A percentile compares a stretch with the other conserved stretches of the same genome.
Evolutionary conservation across 176 grass and related monocot species (phyloP).

Genomic region (Thalia dealbata): DNA sequence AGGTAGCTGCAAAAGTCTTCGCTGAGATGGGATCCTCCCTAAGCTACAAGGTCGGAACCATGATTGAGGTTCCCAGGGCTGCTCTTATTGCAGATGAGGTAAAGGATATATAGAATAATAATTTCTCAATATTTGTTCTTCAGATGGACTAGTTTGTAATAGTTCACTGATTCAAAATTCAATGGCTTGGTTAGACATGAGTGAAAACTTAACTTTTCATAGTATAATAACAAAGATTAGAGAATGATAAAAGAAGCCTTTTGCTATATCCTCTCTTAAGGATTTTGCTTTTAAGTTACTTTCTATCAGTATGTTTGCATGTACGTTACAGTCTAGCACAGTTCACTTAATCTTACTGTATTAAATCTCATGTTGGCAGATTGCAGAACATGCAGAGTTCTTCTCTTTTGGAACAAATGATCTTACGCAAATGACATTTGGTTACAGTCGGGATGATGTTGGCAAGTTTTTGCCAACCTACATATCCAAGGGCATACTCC

Average conservation of each 20-base stretch:
- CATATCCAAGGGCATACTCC: conserved; percentile 79
- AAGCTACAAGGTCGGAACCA: conserved; percentile 82
- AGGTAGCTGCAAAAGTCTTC: conserved; percentile 61
- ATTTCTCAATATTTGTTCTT: neutral
- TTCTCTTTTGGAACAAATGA: conserved; percentile 99
- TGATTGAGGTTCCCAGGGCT: conserved; percentile 98
- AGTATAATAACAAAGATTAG: neutral
- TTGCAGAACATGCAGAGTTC: conserved; percentile 93
- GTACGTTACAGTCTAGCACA: neutral
- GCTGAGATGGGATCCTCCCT: conserved; percentile 35
- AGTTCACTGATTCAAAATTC: neutral
- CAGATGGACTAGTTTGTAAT: neutral
- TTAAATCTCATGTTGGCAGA: conserved; percentile 32
- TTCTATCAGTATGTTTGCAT: neutral
- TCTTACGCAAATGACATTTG: conserved; percentile 98
- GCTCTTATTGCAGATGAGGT: conserved; percentile 95
- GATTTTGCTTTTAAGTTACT: neutral
- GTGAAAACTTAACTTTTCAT: too few species aligned
- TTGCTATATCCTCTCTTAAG: too few species aligned
- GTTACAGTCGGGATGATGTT: conserved; percentile 96
- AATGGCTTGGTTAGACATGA: too few species aligned
- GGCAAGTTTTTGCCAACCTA: conserved; percentile 92
- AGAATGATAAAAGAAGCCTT: neutral
- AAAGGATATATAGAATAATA: neutral
- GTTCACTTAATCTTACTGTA: neutral